phyloP scores from a whole-genome alignment of 208 protist genomes.

The Herpetomonas samuelpessoai region DNA sequence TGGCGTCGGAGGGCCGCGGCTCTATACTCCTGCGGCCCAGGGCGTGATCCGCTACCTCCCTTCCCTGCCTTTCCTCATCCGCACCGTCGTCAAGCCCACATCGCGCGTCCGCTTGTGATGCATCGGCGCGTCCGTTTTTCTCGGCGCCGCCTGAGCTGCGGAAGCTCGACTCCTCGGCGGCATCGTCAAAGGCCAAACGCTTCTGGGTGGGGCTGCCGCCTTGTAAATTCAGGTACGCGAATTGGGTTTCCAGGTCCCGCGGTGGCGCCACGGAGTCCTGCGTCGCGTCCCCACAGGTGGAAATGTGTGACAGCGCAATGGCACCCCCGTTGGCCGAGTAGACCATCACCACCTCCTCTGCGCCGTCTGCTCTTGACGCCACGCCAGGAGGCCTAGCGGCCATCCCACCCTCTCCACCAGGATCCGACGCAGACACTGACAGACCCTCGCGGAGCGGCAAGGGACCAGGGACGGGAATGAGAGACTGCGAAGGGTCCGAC shows the following conservation, averaged over 20 bases:
- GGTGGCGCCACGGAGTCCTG: conserved; percentile 4
- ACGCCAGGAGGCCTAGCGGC: too few species aligned
- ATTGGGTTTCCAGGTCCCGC: conserved; percentile 18
- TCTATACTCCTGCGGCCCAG: too few species aligned
- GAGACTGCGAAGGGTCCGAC: neutral
- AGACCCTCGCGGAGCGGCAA: too few species aligned
- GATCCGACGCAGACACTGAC: too few species aligned
- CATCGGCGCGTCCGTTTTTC: too few species aligned
- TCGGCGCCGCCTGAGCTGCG: neutral
- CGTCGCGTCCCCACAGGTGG: neutral
- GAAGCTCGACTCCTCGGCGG: conserved; percentile 24
- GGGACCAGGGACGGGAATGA: neutral
- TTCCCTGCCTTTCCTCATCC: neutral
- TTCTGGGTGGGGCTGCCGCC: conserved; percentile 67
- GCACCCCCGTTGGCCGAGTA: neutral
- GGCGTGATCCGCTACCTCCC: neutral
- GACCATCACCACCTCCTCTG: too few species aligned
- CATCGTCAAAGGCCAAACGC: conserved; percentile 52
- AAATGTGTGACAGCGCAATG: neutral
- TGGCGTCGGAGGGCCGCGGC: too few species aligned
- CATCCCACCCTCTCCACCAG: too few species aligned
- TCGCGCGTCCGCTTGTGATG: too few species aligned
- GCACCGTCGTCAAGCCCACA: too few species aligned
- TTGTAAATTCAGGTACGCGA: conserved; percentile 26
- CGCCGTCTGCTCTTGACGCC: too few species aligned